Percentiles rank a stretch among this genome's conserved stretches.
These are phyloP conservation scores for Gynandropsis gynandra DNA, from an alignment of 345 rosid species.

Conservation along the genomic window DNA sequence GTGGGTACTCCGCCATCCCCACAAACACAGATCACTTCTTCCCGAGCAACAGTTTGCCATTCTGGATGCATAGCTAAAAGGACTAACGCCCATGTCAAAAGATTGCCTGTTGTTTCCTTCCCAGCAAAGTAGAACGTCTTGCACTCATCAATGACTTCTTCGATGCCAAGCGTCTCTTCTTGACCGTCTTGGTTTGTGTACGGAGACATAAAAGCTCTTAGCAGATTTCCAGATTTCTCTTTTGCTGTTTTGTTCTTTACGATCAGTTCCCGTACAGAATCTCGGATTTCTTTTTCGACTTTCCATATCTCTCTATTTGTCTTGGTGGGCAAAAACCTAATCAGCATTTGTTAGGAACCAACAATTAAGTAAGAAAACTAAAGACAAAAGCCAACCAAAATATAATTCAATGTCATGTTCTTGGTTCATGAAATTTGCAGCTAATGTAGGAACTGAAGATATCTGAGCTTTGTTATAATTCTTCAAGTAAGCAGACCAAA, in stretches of 20 bases:
- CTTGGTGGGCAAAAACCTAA: constrained; percentile 67
- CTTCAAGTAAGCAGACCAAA: too few relatives aligned
- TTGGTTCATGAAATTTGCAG: too few relatives aligned
- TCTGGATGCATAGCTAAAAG: constrained; percentile 67
- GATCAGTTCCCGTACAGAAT: constrained; percentile 45
- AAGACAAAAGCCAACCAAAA: too few relatives aligned
- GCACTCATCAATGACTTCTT: constrained; percentile 79
- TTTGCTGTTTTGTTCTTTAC: constrained; percentile 24
- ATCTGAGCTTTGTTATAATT: too few relatives aligned
- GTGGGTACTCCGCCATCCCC: constrained; percentile 28
- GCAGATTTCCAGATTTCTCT: constrained; percentile 43
- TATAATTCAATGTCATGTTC: too few relatives aligned
- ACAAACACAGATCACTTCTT: constrained; percentile 47
- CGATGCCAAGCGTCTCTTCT: constrained; percentile 52
- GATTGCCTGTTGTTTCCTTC: constrained; percentile 68
- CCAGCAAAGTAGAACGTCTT: constrained; percentile 88
- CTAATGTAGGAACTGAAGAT: too few relatives aligned
- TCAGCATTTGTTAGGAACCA: constrained; percentile 2
- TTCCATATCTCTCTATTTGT: constrained; percentile 75
- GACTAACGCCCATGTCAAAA: constrained; percentile 59
- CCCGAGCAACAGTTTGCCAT: constrained; percentile 71
- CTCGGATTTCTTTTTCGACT: constrained; percentile 56
- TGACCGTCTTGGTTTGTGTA: constrained; percentile 40
- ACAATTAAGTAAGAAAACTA: neutral
- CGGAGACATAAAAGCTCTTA: constrained; percentile 47